These are phyloP conservation scores for Lactuca sativa DNA, from an alignment of 129 eudicot genomes.

Conservation along the genomic window DNA sequence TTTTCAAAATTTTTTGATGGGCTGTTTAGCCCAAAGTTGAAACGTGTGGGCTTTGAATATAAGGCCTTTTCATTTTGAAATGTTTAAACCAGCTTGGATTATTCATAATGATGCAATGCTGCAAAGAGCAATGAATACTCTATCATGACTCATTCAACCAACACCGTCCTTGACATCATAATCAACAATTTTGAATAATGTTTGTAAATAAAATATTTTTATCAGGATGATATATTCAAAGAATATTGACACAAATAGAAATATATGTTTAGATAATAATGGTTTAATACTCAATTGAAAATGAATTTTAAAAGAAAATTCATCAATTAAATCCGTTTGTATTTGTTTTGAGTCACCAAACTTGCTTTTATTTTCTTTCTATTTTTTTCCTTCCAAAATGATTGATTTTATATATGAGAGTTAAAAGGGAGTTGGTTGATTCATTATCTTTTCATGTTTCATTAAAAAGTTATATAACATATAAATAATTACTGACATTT, in stretches of 20 bases:
- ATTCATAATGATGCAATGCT: background rate
- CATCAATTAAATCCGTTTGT: background rate
- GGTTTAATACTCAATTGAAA: background rate
- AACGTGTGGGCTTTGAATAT: too few species aligned
- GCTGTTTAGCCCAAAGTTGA: too few species aligned
- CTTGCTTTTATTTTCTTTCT: background rate
- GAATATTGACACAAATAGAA: too few species aligned
- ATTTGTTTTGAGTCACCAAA: constrained; percentile 21
- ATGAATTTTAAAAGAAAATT: background rate
- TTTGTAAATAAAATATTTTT: too few species aligned
- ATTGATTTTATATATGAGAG: background rate
- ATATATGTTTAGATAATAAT: too few species aligned
- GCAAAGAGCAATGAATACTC: background rate
- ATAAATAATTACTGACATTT: background rate
- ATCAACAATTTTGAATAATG: too few species aligned
- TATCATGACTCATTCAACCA: background rate
- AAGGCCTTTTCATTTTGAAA: too few species aligned
- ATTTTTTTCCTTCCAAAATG: background rate
- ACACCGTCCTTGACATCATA: too few species aligned
- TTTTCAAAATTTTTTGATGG: too few species aligned
- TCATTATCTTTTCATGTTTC: constrained; percentile 34
- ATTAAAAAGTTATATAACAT: background rate
- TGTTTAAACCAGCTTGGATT: too few species aligned
- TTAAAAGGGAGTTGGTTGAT: constrained; percentile 35
- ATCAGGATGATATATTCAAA: background rate